phyloP scores from a whole-genome alignment of 352 stramenopile species.

The Globisporangium heterothallicum region DNA sequence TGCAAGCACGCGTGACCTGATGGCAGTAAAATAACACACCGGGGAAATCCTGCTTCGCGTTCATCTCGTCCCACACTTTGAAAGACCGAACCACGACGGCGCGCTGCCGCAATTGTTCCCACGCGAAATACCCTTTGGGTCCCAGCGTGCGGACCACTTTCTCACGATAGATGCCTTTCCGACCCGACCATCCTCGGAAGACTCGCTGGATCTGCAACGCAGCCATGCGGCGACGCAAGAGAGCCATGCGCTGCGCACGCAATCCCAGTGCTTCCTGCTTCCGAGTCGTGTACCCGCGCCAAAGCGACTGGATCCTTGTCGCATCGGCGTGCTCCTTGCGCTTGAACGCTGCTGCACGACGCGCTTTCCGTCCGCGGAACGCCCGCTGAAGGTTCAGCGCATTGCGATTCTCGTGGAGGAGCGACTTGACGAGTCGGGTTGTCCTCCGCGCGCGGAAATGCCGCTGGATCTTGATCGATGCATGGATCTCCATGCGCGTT shows the following conservation, averaged over 20 bases:
- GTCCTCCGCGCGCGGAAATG: slow-evolving; percentile 50
- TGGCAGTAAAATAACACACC: slow-evolving; percentile 72
- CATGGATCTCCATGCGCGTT: slow-evolving; percentile 35
- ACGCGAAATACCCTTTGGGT: slow-evolving; percentile 54
- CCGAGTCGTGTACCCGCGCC: slow-evolving; percentile 31
- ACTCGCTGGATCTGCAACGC: slow-evolving; percentile 42
- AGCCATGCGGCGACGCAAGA: slow-evolving; percentile 20
- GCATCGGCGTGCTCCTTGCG: slow-evolving; percentile 31
- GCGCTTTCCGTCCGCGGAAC: slow-evolving; percentile 53
- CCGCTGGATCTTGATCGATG: slow-evolving; percentile 57
- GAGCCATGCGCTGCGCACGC: slow-evolving; percentile 16
- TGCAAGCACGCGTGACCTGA: slow-evolving; percentile 52
- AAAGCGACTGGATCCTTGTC: slow-evolving; percentile 47
- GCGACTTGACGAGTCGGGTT: slow-evolving; percentile 25
- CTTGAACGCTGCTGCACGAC: slow-evolving; percentile 23
- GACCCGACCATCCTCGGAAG: slow-evolving; percentile 46
- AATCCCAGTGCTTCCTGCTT: slow-evolving; percentile 20
- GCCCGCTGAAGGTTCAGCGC: slow-evolving; percentile 56
- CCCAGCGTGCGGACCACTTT: slow-evolving; percentile 42
- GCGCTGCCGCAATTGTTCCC: slow-evolving; percentile 35
- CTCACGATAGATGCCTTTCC: slow-evolving; percentile 33
- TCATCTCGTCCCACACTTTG: slow-evolving; percentile 76
- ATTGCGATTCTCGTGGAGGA: slow-evolving; percentile 57
- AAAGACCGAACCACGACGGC: slow-evolving; percentile 32
- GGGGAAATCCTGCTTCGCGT: slow-evolving; percentile 35